Evolutionary conservation across 129 eudicot species (phyloP).

Genomic region (Erigeron canadensis): DNA sequence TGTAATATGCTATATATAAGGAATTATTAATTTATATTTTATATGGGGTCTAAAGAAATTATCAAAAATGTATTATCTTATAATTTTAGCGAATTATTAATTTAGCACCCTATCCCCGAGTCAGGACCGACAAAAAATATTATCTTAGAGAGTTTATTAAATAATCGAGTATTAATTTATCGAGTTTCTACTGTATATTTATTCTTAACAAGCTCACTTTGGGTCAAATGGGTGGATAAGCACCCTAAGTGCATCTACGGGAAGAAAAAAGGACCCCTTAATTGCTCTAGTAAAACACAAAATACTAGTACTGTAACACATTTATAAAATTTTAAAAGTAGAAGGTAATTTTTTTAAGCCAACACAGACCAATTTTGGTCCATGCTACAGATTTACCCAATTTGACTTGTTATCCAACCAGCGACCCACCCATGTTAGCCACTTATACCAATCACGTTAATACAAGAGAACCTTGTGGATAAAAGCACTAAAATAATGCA

Average conservation of each 20-base stretch:
- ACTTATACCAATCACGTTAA: background rate
- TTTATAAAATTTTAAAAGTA: too few relatives aligned
- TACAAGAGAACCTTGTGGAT: background rate
- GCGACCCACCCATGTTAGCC: background rate
- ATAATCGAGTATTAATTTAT: conserved; percentile 40
- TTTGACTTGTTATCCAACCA: too few relatives aligned
- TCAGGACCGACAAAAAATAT: conserved; percentile 39
- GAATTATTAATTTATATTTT: conserved; percentile 31
- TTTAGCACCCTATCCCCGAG: conserved; percentile 38
- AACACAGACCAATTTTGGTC: too few relatives aligned
- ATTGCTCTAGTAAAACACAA: too few relatives aligned
- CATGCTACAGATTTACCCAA: too few relatives aligned
- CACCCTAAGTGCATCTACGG: background rate
- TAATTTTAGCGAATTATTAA: conserved; percentile 42
- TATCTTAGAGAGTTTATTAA: conserved; percentile 38
- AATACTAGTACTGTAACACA: too few relatives aligned
- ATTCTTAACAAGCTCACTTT: too few relatives aligned
- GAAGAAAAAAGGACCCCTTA: too few relatives aligned
- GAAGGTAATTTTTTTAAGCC: too few relatives aligned
- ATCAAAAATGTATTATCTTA: conserved; percentile 38
- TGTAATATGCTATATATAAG: conserved; percentile 32
- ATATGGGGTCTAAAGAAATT: conserved; percentile 23
- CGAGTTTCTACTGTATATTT: conserved; percentile 31
- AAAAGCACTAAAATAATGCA: too few relatives aligned
- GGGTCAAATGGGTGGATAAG: too few relatives aligned